Evolutionary conservation across 352 stramenopile genomes (phyloP), one percentile per base, ranked within the genome.

Genomic region (Pythium phragmitis): DNA sequence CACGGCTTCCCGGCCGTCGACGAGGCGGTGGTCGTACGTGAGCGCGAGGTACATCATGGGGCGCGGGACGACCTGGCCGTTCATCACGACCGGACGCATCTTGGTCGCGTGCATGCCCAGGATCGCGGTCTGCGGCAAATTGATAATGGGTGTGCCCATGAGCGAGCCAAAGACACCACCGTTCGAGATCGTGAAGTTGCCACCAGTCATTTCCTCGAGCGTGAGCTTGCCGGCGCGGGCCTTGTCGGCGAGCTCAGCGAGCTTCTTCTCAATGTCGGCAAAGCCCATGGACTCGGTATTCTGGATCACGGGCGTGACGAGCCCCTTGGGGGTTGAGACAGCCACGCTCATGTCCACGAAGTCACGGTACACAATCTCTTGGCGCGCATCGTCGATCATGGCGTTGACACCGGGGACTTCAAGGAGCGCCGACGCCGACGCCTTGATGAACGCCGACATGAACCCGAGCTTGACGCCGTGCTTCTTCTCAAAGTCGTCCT

Each of bases 41-140:
- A 99, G 87, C 45, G 98, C 98, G 48, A 99, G 79, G 82, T 99
- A 99, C 97, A 99, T 99, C 96, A 99, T 99, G 33, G 98, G 98
- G 46, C 97, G 77, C 9, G 96, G 95, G 30, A 98, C 94, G 52
- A 99, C 91, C 73, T 99, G 80, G 42, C 97, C 97, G 75, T 95
- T 86, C 47, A 87, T 79, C 30, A 99, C 97, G 0, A 99, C 94
- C 12, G 96, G 85, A 51, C 97, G 85, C 90, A 99, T 98, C 83
- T 99, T 99, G 51, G 96, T 99, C 21, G 90, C 96, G 79, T 99
- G 98, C 98, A 99, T 99, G 68, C 98, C 98, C 49, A 99, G 89
- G 75, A 99, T 99, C 54, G 94, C 98, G 30, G 86, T 97, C 76
- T 99, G 98, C 26, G 98, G 98, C 62, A 97, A 77, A 84, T 99